A percentile compares a stretch with the other conserved stretches of the same genome.
Evolutionary conservation across 768 basidiomycete species (phyloP).

Genomic region (Dioszegia hungarica): DNA sequence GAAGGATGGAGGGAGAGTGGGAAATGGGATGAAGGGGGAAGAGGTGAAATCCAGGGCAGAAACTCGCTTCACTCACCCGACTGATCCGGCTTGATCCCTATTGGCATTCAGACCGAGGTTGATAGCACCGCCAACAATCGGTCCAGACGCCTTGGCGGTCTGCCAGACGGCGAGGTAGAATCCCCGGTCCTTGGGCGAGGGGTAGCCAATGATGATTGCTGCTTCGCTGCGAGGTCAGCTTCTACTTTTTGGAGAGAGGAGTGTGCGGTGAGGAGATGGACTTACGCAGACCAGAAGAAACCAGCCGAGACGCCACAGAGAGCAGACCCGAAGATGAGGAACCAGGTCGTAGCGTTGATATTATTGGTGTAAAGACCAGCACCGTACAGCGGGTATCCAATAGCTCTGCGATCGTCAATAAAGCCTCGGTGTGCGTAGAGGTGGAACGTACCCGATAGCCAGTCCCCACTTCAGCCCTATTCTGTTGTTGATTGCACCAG

Average conservation of each 20-base stretch:
- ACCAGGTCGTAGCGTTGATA: slow-evolving; percentile 28
- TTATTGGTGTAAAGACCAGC: slow-evolving; percentile 41
- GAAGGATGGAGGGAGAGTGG: too few species aligned
- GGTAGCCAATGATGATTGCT: slow-evolving; percentile 45
- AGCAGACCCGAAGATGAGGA: slow-evolving; percentile 31
- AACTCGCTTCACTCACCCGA: slow-evolving; percentile 32
- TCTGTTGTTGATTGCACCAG: slow-evolving; percentile 30
- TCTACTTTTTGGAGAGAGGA: neutral
- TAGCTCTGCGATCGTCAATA: neutral
- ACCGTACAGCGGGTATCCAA: slow-evolving; percentile 34
- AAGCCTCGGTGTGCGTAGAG: neutral
- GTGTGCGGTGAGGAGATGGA: neutral
- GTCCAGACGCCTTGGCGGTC: slow-evolving; percentile 29
- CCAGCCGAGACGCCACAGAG: slow-evolving; percentile 38
- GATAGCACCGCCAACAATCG: slow-evolving; percentile 43
- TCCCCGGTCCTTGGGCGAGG: slow-evolving; percentile 30
- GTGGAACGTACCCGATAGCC: slow-evolving; percentile 21
- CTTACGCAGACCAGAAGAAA: slow-evolving; percentile 34
- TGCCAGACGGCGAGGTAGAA: slow-evolving; percentile 41
- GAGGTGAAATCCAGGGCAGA: too few species aligned
- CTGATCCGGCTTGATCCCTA: slow-evolving; percentile 21
- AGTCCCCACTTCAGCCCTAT: slow-evolving; percentile 33
- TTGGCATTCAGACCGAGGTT: slow-evolving; percentile 38
- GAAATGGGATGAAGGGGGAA: too few species aligned
- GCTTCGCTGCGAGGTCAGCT: slow-evolving; percentile 23